Percentiles rank a stretch among this genome's conserved stretches.
phyloP scores from a whole-genome alignment of 108 stramenopile genomes.

The Cyclotella kingstonii region DNA sequence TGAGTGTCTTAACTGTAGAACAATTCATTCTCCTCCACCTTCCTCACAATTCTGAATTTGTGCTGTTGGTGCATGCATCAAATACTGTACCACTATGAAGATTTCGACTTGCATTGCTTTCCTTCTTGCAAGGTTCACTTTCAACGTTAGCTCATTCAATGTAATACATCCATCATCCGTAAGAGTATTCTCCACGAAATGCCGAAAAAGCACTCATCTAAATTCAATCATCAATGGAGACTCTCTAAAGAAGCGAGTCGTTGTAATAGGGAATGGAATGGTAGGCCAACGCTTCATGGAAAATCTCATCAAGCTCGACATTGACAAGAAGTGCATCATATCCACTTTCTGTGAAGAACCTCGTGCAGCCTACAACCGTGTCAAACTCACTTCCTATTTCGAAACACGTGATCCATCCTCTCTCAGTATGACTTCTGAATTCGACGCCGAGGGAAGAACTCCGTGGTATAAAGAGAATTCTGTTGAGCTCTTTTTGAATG shows the following conservation, averaged over 20 bases:
- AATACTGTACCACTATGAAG: too few relatives aligned
- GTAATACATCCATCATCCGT: neutral
- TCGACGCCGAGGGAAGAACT: conserved; percentile 66
- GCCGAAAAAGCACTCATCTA: neutral
- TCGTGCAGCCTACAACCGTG: conserved; percentile 91
- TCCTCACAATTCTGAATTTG: too few relatives aligned
- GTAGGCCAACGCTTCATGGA: conserved; percentile 95
- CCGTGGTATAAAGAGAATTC: conserved; percentile 87
- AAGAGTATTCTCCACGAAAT: neutral
- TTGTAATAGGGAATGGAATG: conserved; percentile 92
- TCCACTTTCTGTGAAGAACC: conserved; percentile 93
- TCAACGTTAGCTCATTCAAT: neutral
- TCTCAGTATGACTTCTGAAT: conserved; percentile 84
- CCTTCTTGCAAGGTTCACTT: neutral
- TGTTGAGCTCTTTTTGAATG: conserved; percentile 78
- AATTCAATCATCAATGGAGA: neutral
- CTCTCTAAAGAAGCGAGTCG: conserved; percentile 69
- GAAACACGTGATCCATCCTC: conserved; percentile 81
- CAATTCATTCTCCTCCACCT: too few relatives aligned
- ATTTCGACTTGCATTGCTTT: neutral
- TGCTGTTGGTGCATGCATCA: too few relatives aligned
- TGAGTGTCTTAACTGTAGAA: too few relatives aligned
- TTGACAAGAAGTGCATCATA: conserved; percentile 57
- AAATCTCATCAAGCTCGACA: conserved; percentile 72
- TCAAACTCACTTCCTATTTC: conserved; percentile 91